These are phyloP conservation scores for Ammopiptanthus mongolicus DNA, from an alignment of 306 rosid genomes.

Conservation along the genomic window DNA sequence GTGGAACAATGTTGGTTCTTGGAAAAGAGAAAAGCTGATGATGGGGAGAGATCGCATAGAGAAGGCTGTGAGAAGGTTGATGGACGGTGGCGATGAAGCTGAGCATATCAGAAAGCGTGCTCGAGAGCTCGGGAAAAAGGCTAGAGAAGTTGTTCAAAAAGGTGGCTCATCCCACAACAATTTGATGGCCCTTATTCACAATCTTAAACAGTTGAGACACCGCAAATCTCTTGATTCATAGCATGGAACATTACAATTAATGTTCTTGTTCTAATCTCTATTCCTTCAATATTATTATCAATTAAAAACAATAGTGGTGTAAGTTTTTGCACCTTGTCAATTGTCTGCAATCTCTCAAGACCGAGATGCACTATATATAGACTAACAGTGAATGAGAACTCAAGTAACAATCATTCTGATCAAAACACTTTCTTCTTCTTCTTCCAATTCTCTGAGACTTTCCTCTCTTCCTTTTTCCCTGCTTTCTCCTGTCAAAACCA, in stretches of 20 bases:
- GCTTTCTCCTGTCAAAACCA: too few species aligned
- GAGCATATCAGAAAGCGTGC: neutral
- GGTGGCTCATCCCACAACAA: conserved; percentile 10
- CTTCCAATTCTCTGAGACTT: too few species aligned
- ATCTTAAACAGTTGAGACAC: neutral
- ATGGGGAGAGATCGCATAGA: neutral
- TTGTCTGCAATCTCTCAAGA: too few species aligned
- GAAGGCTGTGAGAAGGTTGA: conserved; percentile 2
- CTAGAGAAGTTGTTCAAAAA: neutral
- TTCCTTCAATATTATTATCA: conserved; percentile 24
- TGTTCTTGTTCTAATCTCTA: conserved; percentile 32
- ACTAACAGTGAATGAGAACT: too few species aligned
- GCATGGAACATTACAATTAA: conserved; percentile 29
- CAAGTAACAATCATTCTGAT: too few species aligned
- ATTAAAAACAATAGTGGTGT: neutral
- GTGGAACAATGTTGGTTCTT: neutral
- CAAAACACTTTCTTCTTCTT: too few species aligned
- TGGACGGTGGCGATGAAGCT: conserved; percentile 8
- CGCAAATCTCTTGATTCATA: neutral
- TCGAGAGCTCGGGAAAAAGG: neutral
- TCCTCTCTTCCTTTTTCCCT: too few species aligned
- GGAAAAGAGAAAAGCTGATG: neutral
- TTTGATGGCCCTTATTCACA: conserved; percentile 1
- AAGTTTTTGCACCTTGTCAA: neutral
- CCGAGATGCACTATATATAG: too few species aligned